Conservation (phyloP, 768 basidiomycete genomes). For the Boletus subparvulus region DNA sequence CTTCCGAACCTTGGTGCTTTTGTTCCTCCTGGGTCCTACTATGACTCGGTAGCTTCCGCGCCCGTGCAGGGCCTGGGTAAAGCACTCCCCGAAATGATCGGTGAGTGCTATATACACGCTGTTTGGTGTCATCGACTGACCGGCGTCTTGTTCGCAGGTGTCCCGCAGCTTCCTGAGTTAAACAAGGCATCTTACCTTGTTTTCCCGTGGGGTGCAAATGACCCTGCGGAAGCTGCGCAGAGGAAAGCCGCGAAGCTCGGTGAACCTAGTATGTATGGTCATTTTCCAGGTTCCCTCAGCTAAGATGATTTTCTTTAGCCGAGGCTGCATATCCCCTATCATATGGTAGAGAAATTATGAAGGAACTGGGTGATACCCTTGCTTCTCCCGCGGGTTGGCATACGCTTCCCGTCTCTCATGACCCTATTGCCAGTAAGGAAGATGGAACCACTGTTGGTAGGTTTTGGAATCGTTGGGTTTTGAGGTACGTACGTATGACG, state of each 20-base stretch:
- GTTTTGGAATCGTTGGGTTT: background rate
- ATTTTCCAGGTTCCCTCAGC: background rate
- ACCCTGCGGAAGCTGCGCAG: constrained; percentile 56
- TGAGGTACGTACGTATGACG: background rate
- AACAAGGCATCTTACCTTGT: constrained; percentile 59
- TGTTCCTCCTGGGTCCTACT: constrained; percentile 15
- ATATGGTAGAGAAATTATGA: constrained; percentile 36
- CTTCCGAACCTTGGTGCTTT: constrained; percentile 27
- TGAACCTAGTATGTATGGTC: constrained; percentile 6
- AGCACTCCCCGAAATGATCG: constrained; percentile 7
- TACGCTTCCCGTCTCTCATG: constrained; percentile 64
- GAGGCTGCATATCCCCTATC: constrained; percentile 4
- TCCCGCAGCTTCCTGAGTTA: background rate
- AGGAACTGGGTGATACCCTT: constrained; percentile 69
- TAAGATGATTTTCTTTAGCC: background rate
- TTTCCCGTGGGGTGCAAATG: constrained; percentile 81
- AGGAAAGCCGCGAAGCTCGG: constrained; percentile 15
- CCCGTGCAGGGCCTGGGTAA: constrained; percentile 9
- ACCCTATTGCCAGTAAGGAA: constrained; percentile 45
- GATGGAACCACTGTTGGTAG: constrained; percentile 3
- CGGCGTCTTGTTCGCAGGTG: background rate
- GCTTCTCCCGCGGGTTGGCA: constrained; percentile 95
- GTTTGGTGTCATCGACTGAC: too few relatives aligned
- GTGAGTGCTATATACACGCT: too few relatives aligned
- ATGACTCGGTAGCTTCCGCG: constrained; percentile 9